Evolutionary conservation across 176 grass and related monocot genomes (phyloP).

Genomic region (Cenchrus fungigraminus): DNA sequence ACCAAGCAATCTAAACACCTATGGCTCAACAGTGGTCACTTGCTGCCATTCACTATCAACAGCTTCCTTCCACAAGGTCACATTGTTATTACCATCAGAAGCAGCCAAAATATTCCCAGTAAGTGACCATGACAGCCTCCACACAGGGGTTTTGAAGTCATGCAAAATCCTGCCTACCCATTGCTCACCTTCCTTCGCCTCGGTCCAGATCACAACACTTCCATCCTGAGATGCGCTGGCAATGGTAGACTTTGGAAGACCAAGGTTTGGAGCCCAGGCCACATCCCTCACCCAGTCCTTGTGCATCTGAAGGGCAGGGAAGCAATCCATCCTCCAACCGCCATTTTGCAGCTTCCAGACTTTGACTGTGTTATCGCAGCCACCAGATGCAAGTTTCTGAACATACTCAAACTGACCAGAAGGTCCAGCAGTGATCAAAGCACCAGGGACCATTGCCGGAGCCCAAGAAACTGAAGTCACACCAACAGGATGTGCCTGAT

Average conservation of each 20-base stretch:
- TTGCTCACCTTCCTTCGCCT: conserved; percentile 68
- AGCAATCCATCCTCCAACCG: conserved; percentile 80
- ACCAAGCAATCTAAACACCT: conserved; percentile 8
- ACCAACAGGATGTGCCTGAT: conserved; percentile 73
- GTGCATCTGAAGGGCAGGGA: conserved; percentile 77
- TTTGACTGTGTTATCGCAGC: conserved; percentile 82
- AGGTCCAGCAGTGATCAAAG: conserved; percentile 54
- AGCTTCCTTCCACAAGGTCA: conserved; percentile 78
- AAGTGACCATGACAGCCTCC: conserved; percentile 76
- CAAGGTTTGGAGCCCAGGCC: conserved; percentile 74
- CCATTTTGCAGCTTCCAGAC: conserved; percentile 80
- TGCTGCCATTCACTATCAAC: conserved; percentile 85
- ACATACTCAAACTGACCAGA: conserved; percentile 67
- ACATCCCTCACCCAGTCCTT: conserved; percentile 77
- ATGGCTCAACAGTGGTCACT: conserved; percentile 61
- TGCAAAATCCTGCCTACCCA: conserved; percentile 65
- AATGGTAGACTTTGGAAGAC: conserved; percentile 74
- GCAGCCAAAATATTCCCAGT: conserved; percentile 72
- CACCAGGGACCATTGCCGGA: conserved; percentile 63
- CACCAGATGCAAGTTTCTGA: conserved; percentile 77
- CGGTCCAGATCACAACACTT: conserved; percentile 73
- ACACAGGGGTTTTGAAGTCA: conserved; percentile 74
- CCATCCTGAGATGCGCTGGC: conserved; percentile 86
- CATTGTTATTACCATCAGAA: conserved; percentile 72
- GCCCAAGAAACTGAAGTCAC: conserved; percentile 78